Percentiles rank a stretch among this genome's conserved stretches.
phyloP scores from a whole-genome alignment of 371 early-diverging fungal genomes.

The Mucor ambiguus region DNA sequence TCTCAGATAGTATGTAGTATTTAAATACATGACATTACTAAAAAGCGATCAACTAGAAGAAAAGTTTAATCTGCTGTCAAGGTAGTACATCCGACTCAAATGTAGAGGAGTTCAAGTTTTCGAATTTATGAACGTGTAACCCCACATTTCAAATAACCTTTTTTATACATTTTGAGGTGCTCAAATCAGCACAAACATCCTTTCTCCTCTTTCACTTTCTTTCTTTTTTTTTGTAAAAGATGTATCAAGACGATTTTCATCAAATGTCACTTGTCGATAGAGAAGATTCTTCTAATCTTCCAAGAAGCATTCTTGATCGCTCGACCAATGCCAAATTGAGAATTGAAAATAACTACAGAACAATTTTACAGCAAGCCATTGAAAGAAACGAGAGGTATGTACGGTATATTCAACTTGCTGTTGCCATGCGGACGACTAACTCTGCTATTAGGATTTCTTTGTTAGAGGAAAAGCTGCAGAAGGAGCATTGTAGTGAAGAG shows the following conservation, averaged over 20 bases:
- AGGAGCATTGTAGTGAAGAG: constrained; percentile 84
- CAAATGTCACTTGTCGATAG: background rate
- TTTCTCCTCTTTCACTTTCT: background rate
- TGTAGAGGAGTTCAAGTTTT: background rate
- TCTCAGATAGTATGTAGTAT: too few species aligned
- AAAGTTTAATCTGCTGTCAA: background rate
- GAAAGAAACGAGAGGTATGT: constrained; percentile 83
- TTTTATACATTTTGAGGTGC: background rate
- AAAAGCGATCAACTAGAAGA: background rate
- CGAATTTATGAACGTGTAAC: background rate
- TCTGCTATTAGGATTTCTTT: background rate
- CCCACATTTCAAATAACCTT: background rate
- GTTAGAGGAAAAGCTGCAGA: constrained; percentile 68
- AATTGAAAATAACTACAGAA: constrained; percentile 65
- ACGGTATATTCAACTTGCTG: background rate
- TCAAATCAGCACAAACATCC: background rate
- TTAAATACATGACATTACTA: background rate
- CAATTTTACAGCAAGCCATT: constrained; percentile 83
- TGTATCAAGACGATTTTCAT: background rate
- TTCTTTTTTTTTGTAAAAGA: background rate
- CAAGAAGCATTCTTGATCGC: background rate
- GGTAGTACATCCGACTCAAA: background rate
- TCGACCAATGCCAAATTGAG: background rate
- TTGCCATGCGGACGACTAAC: background rate
- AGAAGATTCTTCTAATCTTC: background rate